Evolutionary conservation across 2,329 filamentous ascomycete genomes (phyloP), one percentile per base, ranked within the genome.

Genomic region (Aspergillaceae sp.): DNA sequence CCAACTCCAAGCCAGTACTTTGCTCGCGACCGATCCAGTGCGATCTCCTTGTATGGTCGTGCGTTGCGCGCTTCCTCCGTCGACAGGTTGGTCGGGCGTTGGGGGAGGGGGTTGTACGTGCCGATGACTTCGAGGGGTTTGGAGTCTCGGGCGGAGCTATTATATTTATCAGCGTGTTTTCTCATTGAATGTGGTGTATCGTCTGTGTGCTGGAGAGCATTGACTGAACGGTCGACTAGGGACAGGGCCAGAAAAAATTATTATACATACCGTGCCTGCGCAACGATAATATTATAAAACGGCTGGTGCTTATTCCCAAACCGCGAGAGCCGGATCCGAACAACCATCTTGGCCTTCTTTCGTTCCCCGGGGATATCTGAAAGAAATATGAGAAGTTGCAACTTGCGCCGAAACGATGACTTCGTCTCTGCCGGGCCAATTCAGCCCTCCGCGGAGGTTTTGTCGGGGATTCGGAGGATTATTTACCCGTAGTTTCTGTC

Each of bases 1-100:
- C 92, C 92, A 3, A 97, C 91, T 64, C 92, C 92, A 33, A 98
- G 77, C 92, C 92, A 98, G 73, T 98, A 98, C 67, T 85, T 84
- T 47, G 91, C 86, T 49, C 92, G 77, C 54, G 80, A 74, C 5
- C 79, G 73, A 67, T 98, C 92, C 9, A 98, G 77, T 60, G 87
- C 83, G 64, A 98, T 86, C 56, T 97, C 90, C 70, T 98, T 98
- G 74, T 86, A 87, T 46, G 86, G 78, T 48, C 82, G 80, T 11
- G 81, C 80, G n/a, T 77, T 58, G 45, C 63, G 61, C 29, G 67
- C 61, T 52, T 67, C 64, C 52, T 73, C 73, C 37, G 75, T 68
- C 9, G 74, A 73, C 29, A 69, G 52, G 56, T 70, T 70, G 46
- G 69, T 71, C 10, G 76, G 73, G 2, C 68, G 63, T 56, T 78